Evolutionary conservation across 2,329 filamentous ascomycete species (phyloP).

Genomic region (Cordyceps militaris): DNA sequence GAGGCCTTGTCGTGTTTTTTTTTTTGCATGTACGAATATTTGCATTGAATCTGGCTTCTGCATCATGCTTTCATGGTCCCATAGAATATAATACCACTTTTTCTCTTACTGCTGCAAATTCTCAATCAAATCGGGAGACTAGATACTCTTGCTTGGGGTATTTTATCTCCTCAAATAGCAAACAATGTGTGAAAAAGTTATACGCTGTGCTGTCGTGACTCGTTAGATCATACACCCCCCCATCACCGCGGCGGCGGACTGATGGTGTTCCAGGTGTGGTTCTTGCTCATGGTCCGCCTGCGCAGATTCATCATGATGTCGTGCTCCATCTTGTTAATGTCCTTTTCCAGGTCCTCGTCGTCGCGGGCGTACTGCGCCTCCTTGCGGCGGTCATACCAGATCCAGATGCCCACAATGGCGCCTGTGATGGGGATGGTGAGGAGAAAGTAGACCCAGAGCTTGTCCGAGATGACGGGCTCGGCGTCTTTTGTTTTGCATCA

Average conservation of each 20-base stretch:
- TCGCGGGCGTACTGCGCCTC: slow-evolving; percentile 42
- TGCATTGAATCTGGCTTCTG: neutral
- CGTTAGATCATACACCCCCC: neutral
- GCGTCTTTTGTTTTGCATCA: slow-evolving; percentile 19
- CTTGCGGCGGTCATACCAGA: slow-evolving; percentile 44
- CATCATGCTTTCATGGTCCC: neutral
- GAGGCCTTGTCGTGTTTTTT: neutral
- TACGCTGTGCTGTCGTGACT: neutral
- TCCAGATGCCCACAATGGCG: slow-evolving; percentile 48
- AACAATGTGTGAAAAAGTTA: neutral
- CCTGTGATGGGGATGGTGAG: slow-evolving; percentile 53
- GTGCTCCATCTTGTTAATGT: slow-evolving; percentile 50
- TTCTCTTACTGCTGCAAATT: neutral
- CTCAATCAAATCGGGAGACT: neutral
- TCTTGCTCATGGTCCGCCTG: slow-evolving; percentile 50
- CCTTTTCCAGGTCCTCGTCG: slow-evolving; percentile 45
- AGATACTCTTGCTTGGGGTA: neutral
- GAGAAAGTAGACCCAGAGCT: slow-evolving; percentile 58
- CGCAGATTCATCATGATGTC: slow-evolving; percentile 51
- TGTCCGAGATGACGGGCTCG: slow-evolving; percentile 38
- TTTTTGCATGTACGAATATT: slow-evolving; percentile 5
- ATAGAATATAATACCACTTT: slow-evolving; percentile 3
- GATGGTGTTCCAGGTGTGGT: slow-evolving; percentile 44
- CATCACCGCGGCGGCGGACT: slow-evolving; percentile 22
- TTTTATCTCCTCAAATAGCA: neutral